These are phyloP conservation scores for Metarhizium sp. DNA, from an alignment of 2,329 filamentous ascomycete species.

Conservation along the genomic window DNA sequence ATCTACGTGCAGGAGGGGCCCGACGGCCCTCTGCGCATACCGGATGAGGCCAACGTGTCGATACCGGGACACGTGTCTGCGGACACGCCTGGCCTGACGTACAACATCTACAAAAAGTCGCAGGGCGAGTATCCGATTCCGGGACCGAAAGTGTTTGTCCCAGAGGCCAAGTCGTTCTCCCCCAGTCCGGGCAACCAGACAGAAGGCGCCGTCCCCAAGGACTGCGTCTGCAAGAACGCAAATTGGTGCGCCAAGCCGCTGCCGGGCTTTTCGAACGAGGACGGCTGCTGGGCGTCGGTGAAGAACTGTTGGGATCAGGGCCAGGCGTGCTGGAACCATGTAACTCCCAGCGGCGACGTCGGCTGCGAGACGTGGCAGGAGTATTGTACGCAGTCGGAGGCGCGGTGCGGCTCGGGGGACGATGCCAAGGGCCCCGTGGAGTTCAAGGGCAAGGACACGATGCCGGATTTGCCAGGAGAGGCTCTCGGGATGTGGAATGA, in stretches of 20 bases:
- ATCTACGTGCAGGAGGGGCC: slow-evolving; percentile 47
- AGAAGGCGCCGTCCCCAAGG: slow-evolving; percentile 42
- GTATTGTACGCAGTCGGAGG: slow-evolving; percentile 45
- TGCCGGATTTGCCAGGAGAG: slow-evolving; percentile 19
- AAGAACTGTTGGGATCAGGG: slow-evolving; percentile 50
- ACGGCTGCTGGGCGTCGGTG: slow-evolving; percentile 50
- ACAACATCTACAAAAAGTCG: slow-evolving; percentile 51
- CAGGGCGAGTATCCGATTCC: slow-evolving; percentile 43
- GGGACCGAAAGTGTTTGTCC: slow-evolving; percentile 41
- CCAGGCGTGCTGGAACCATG: slow-evolving; percentile 47
- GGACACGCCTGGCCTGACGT: slow-evolving; percentile 46
- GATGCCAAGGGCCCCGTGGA: slow-evolving; percentile 39
- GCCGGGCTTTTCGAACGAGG: slow-evolving; percentile 41
- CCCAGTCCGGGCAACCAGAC: slow-evolving; percentile 12
- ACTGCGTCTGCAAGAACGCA: slow-evolving; percentile 55
- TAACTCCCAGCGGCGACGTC: slow-evolving; percentile 47
- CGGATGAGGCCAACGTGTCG: slow-evolving; percentile 28
- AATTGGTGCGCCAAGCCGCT: slow-evolving; percentile 65
- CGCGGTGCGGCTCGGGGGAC: slow-evolving; percentile 14
- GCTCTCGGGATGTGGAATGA: slow-evolving; percentile 23
- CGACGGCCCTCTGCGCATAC: slow-evolving; percentile 30
- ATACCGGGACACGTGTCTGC: slow-evolving; percentile 58
- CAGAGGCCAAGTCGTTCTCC: slow-evolving; percentile 15
- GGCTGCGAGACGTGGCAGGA: slow-evolving; percentile 54
- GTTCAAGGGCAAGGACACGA: slow-evolving; percentile 25